Percentiles rank a stretch among this genome's conserved stretches.
These are phyloP conservation scores for Daldinia childiae DNA, from an alignment of 495 filamentous ascomycete species.

Conservation along the genomic window DNA sequence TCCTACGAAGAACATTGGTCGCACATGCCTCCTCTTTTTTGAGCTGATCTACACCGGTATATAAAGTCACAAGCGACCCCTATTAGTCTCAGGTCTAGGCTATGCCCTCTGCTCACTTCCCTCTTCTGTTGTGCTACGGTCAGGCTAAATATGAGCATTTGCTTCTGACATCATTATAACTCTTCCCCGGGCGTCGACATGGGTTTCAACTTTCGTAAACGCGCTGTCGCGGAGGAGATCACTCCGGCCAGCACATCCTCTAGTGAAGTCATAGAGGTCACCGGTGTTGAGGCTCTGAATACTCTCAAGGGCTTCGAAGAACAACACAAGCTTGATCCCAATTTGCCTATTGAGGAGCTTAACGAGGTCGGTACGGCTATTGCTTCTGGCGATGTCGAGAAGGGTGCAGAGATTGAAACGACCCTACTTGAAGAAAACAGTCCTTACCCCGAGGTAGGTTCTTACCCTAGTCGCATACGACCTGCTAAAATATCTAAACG, in stretches of 20 bases:
- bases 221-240: conserved; percentile 37
- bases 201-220: conserved; percentile 46
- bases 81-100: background rate
- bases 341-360: conserved; percentile 69
- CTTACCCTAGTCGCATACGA: conserved; percentile 30
- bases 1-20: background rate
- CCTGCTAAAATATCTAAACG: conserved; percentile 49
- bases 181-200: conserved; percentile 5
- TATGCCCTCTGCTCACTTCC: background rate
- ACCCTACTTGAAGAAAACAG: conserved; percentile 71
- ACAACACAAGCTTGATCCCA: conserved; percentile 74
- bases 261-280: conserved; percentile 26
- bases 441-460: conserved; percentile 71
- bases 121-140: background rate
- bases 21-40: background rate
- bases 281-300: conserved; percentile 45
- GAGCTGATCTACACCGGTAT: conserved; percentile 14
- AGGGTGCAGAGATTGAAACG: conserved; percentile 63
- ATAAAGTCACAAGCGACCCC: conserved; percentile 26
- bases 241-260: conserved; percentile 38
- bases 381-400: conserved; percentile 61
- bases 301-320: conserved; percentile 62
- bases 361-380: conserved; percentile 69
- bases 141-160: conserved; percentile 8
- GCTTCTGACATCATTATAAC: conserved; percentile 9